A percentile compares a stretch with the other conserved stretches of the same genome.
These are phyloP conservation scores for Rhododendron henanense DNA, from an alignment of 148 eudicot genomes.

Conservation along the genomic window DNA sequence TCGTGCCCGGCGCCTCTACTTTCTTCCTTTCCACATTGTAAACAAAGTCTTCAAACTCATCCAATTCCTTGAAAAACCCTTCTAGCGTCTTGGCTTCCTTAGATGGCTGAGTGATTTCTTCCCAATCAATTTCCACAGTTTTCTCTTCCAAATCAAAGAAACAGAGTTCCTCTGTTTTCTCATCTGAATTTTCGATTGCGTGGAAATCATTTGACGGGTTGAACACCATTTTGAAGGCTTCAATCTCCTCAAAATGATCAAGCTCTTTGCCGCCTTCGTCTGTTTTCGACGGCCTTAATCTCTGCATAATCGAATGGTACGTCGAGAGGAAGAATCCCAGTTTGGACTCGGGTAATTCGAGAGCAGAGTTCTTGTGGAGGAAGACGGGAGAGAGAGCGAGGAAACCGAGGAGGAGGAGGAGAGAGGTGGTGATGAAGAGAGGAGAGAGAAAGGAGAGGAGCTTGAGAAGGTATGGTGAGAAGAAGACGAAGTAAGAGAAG, in stretches of 20 bases:
- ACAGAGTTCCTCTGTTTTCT: background rate
- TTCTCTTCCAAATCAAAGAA: background rate
- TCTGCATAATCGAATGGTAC: constrained; percentile 20
- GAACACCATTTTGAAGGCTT: constrained; percentile 54
- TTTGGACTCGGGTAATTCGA: constrained; percentile 10
- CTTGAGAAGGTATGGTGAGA: constrained; percentile 56
- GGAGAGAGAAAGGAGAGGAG: constrained; percentile 42
- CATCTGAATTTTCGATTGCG: constrained; percentile 14
- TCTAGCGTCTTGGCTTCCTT: constrained; percentile 20
- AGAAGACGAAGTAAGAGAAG: constrained; percentile 69
- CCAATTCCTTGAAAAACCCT: constrained; percentile 22
- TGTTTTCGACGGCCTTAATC: constrained; percentile 1
- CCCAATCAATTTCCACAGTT: constrained; percentile 10
- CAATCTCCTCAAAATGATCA: constrained; percentile 37
- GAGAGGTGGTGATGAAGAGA: constrained; percentile 46
- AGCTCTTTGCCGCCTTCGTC: constrained; percentile 24
- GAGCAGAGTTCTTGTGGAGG: background rate
- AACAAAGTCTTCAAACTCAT: constrained; percentile 29
- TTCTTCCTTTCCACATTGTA: constrained; percentile 23
- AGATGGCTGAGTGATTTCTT: background rate
- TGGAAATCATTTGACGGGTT: constrained; percentile 26
- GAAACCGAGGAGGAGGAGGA: constrained; percentile 33
- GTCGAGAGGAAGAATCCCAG: constrained; percentile 17
- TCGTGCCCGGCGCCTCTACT: constrained; percentile 15
- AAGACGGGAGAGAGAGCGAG: constrained; percentile 23